Percentiles rank a stretch among this genome's conserved stretches.
These are phyloP conservation scores for Ophiostoma tasmaniense DNA, from an alignment of 2,329 filamentous ascomycete species.

Conservation along the genomic window DNA sequence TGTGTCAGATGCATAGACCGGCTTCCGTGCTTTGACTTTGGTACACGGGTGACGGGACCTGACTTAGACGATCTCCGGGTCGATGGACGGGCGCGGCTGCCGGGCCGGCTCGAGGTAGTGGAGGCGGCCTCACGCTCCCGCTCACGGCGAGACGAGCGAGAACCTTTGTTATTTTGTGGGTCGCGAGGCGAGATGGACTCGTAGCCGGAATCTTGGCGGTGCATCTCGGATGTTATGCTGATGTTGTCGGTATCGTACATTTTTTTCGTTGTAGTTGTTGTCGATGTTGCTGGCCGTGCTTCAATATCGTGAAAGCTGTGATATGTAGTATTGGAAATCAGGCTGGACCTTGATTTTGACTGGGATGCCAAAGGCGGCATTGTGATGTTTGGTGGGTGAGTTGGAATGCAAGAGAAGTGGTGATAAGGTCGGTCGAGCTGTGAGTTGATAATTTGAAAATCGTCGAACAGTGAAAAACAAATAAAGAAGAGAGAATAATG, in stretches of 20 bases:
- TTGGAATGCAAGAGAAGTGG: background rate
- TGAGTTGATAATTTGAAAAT: background rate
- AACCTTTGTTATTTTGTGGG: background rate
- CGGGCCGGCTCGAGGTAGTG: background rate
- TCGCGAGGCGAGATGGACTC: background rate
- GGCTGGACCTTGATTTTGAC: background rate
- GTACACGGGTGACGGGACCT: background rate
- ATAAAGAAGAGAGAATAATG: background rate
- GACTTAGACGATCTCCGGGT: background rate
- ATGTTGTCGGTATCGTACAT: slow-evolving; percentile 1
- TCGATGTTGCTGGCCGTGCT: background rate
- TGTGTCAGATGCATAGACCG: background rate
- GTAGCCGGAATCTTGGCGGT: slow-evolving; percentile 7
- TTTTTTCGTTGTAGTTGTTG: background rate
- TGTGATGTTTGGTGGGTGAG: background rate
- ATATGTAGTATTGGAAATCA: background rate
- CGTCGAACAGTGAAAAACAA: background rate
- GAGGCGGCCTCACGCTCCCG: background rate
- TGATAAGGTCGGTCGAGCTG: background rate
- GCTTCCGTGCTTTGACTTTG: background rate
- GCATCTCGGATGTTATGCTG: slow-evolving; percentile 10
- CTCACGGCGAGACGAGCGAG: background rate
- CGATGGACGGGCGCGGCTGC: background rate
- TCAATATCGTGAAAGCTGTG: background rate
- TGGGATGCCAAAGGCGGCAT: background rate